Evolutionary conservation across 164 flowering plant species (phyloP), one percentile per base, ranked within the genome.

Genomic region (Stephania yunnanensis): DNA sequence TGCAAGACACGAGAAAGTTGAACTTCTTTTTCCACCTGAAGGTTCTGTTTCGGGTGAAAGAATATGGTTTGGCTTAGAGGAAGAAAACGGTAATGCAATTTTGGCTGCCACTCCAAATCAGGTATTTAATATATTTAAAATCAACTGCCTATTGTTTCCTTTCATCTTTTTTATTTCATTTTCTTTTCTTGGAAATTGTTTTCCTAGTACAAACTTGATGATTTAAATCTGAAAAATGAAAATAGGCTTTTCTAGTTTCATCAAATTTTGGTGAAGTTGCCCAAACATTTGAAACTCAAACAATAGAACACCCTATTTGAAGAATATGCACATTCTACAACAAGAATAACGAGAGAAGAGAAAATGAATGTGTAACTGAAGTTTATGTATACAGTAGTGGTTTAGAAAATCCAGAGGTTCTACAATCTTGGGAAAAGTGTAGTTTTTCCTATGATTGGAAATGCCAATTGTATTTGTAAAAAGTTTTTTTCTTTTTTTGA

Each of bases 21-120:
- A 95, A 87, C 94, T 92, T 82, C 97, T 95, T 81, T 77, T 83
- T 65, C 95, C 98, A 71, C 97, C 98, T 46, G 87, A 89, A 36
- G 92, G 83, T 79, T 86, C 97, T n/a, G 29, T 86, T 7, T 89
- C 89, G 29, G 98, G 98, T 53, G 94, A 92, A 44, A 86, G 98
- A 77, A 85, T 95, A 65, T 95, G 97, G 97, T 95, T 95, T 85
- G 97, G 97, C 20, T 74, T 82, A 3, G 86, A 82, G 77, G 88
- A 86, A 42, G 97, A 90, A 7, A 81, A 82, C 67, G 86, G 79
- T 13, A 79, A 77, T 44, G 89, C 82, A 61, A 83, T 84, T 67
- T 85, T 76, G 25, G 85, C 91, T 55, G 95, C 94, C 78, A 52
- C 93, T 4, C 90, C 97, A 11, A 95, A 95, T 74, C 95, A 95